These are phyloP conservation scores for Alternaria sp. DNA, from an alignment of 2,329 filamentous ascomycete genomes.

Conservation along the genomic window DNA sequence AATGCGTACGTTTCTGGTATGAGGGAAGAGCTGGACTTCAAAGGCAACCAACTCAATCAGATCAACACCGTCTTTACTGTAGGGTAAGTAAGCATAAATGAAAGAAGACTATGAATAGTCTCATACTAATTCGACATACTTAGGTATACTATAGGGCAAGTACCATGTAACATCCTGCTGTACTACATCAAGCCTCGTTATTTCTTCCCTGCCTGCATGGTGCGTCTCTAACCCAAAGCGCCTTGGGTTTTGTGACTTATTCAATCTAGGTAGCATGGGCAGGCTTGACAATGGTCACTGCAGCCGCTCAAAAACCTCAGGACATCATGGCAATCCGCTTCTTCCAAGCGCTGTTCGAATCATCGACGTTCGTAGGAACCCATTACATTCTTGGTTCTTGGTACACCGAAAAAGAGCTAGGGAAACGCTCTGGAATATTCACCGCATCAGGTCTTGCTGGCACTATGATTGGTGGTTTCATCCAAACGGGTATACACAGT, in stretches of 20 bases:
- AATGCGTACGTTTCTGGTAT: constrained; percentile 56
- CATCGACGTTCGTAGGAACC: constrained; percentile 64
- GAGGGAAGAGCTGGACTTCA: constrained; percentile 52
- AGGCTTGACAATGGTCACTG: constrained; percentile 69
- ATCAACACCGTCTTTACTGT: constrained; percentile 56
- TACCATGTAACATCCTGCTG: constrained; percentile 58
- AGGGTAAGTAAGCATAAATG: constrained; percentile 25
- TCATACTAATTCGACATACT: background rate
- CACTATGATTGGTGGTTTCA: constrained; percentile 69
- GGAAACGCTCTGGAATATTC: constrained; percentile 69
- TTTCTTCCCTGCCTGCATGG: constrained; percentile 71
- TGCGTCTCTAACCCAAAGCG: constrained; percentile 36
- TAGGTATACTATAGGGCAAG: constrained; percentile 63
- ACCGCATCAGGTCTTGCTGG: constrained; percentile 68
- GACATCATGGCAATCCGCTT: constrained; percentile 68
- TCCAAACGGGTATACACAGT: constrained; percentile 63
- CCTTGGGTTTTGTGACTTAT: background rate
- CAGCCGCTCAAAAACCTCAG: constrained; percentile 60
- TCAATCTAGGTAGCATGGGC: constrained; percentile 62
- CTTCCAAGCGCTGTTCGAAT: constrained; percentile 64
- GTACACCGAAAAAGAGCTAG: constrained; percentile 69
- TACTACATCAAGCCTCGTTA: constrained; percentile 70
- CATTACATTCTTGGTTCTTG: constrained; percentile 70
- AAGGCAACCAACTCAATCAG: constrained; percentile 54
- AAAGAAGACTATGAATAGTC: background rate